A percentile compares a stretch with the other conserved stretches of the same genome.
Conservation (phyloP, 192 early-diverging fungal genomes). For the Linnemannia exigua region DNA sequence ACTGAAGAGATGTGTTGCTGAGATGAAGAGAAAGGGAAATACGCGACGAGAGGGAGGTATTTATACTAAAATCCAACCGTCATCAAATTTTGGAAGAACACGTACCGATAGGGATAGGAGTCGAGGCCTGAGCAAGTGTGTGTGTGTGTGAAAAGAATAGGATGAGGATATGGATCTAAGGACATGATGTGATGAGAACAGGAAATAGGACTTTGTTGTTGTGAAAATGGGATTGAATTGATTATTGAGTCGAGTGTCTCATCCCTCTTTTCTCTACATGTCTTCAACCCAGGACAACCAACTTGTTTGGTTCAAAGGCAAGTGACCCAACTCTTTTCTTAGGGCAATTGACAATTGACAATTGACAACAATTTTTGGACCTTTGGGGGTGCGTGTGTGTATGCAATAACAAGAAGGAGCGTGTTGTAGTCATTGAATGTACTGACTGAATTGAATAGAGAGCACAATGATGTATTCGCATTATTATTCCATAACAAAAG, state of each 20-base stretch:
- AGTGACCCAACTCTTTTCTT: not conserved
- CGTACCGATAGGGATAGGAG: not conserved
- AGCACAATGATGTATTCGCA: no score
- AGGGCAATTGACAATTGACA: conserved; percentile 6
- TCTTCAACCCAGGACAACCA: not conserved
- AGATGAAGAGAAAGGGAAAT: not conserved
- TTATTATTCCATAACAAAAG: not conserved
- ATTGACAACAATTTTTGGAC: conserved; percentile 1
- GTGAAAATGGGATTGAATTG: no score
- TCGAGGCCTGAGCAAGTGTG: conserved; percentile 6
- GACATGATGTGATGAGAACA: conserved; percentile 1
- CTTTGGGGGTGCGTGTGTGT: not conserved
- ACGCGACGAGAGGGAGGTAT: not conserved
- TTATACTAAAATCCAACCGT: conserved; percentile 11
- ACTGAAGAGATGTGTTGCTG: not conserved
- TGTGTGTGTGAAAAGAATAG: not conserved
- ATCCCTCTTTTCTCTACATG: not conserved
- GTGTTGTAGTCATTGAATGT: conserved; percentile 1
- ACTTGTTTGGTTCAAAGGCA: not conserved
- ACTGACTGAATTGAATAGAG: no score
- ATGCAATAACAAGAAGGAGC: not conserved
- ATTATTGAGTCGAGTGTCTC: not conserved
- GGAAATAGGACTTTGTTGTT: no score
- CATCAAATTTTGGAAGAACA: not conserved
- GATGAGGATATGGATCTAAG: not conserved